A percentile compares a stretch with the other conserved stretches of the same genome.
phyloP scores from a whole-genome alignment of 495 filamentous ascomycete species.

The Penicillium lagena region DNA sequence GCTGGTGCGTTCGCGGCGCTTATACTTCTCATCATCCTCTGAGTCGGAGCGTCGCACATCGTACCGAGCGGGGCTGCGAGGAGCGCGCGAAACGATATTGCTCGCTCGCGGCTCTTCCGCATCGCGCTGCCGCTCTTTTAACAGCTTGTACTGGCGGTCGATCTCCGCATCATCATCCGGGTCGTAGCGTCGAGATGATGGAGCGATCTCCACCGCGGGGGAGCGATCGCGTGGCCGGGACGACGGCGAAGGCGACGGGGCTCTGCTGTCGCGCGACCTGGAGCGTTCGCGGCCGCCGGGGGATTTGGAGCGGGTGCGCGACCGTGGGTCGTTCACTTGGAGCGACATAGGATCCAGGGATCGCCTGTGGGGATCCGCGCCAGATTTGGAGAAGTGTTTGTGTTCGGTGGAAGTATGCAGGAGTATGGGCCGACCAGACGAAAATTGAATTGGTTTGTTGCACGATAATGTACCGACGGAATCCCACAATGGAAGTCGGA shows the following conservation, averaged over 20 bases:
- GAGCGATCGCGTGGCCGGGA: slow-evolving; percentile 9
- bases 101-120: neutral
- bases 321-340: slow-evolving; percentile 51
- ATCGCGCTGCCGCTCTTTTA: slow-evolving; percentile 11
- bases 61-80: slow-evolving; percentile 36
- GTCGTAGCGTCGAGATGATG: slow-evolving; percentile 16
- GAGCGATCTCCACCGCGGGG: slow-evolving; percentile 12
- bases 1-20: slow-evolving; percentile 24
- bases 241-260: slow-evolving; percentile 23
- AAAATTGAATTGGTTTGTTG: slow-evolving; percentile 1
- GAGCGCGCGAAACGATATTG: slow-evolving; percentile 14
- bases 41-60: slow-evolving; percentile 40
- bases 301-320: slow-evolving; percentile 56
- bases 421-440: neutral
- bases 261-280: slow-evolving; percentile 40
- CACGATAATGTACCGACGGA: too few species aligned
- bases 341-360: slow-evolving; percentile 36
- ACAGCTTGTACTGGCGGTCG: slow-evolving; percentile 22
- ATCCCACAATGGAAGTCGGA: too few species aligned
- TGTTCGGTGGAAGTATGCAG: slow-evolving; percentile 1
- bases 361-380: slow-evolving; percentile 4
- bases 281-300: slow-evolving; percentile 44
- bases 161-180: slow-evolving; percentile 19
- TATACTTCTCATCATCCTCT: slow-evolving; percentile 32
- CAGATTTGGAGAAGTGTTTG: slow-evolving; percentile 16